phyloP scores from a whole-genome alignment of 1,284 basidiomycete genomes.

The Microbotryum intermedium region DNA sequence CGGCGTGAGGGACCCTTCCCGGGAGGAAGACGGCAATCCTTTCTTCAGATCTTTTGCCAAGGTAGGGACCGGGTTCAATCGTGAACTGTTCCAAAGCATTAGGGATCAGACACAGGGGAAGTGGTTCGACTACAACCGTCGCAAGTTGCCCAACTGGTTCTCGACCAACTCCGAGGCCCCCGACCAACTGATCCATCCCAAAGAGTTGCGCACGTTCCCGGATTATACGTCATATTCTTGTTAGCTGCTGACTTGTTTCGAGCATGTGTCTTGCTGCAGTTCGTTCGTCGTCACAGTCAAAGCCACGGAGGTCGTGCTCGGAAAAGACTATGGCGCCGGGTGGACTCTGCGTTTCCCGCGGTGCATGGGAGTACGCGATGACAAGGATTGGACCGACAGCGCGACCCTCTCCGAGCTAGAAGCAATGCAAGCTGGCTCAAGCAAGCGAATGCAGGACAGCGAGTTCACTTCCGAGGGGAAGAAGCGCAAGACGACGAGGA shows the following conservation, averaged over 20 bases:
- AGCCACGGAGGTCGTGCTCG: slow-evolving; percentile 66
- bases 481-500: no score
- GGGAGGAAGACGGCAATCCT: slow-evolving; percentile 26
- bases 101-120: slow-evolving; percentile 38
- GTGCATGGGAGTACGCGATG: background rate
- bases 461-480: no score
- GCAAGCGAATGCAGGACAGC: no score
- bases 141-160: slow-evolving; percentile 38
- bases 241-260: background rate
- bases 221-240: background rate
- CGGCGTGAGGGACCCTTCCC: slow-evolving; percentile 38
- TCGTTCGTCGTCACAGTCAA: slow-evolving; percentile 84
- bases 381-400: background rate
- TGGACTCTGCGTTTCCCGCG: slow-evolving; percentile 35
- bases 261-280: slow-evolving; percentile 44
- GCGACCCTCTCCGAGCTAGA: no score
- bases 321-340: slow-evolving; percentile 32
- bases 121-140: slow-evolving; percentile 40
- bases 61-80: slow-evolving; percentile 76
- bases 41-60: slow-evolving; percentile 66
- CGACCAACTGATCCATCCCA: slow-evolving; percentile 42
- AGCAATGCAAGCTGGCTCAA: no score
- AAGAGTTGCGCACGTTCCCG: slow-evolving; percentile 34
- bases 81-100: slow-evolving; percentile 70
- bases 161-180: slow-evolving; percentile 28